Conservation (phyloP, 345 rosid species). For the Diplotaxis tenuifolia region DNA sequence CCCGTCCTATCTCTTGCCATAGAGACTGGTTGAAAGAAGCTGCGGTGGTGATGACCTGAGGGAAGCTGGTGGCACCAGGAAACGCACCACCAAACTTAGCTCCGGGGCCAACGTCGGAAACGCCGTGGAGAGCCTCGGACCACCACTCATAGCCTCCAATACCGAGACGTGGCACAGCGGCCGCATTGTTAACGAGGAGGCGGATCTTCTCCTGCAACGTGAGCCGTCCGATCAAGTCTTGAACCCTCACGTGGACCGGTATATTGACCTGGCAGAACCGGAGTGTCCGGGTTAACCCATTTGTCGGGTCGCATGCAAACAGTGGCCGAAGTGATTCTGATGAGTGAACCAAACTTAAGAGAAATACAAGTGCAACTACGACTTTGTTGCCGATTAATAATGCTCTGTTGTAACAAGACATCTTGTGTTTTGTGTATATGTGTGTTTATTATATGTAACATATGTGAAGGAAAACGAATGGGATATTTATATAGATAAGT, state of each 20-base stretch:
- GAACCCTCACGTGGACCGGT: constrained; percentile 64
- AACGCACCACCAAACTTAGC: constrained; percentile 65
- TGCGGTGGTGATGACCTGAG: constrained; percentile 92
- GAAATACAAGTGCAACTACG: constrained; percentile 26
- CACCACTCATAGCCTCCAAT: constrained; percentile 95
- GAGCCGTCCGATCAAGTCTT: constrained; percentile 70
- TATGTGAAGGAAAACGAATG: constrained; percentile 7
- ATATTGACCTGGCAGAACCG: constrained; percentile 51
- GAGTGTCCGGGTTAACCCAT: constrained; percentile 49
- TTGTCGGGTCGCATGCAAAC: constrained; percentile 66
- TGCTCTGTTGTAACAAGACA: constrained; percentile 16
- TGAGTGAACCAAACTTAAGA: constrained; percentile 14
- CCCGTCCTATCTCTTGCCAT: constrained; percentile 92
- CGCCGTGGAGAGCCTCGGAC: constrained; percentile 97
- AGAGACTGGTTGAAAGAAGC: constrained; percentile 83
- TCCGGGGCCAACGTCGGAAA: constrained; percentile 77
- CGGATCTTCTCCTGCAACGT: constrained; percentile 79
- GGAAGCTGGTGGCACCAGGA: constrained; percentile 88
- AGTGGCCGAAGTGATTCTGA: constrained; percentile 43
- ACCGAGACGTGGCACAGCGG: constrained; percentile 74
- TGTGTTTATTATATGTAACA: constrained; percentile 4
- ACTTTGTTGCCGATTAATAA: constrained; percentile 13
- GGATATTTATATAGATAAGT: constrained; percentile 44
- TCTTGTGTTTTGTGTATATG: constrained; percentile 9
- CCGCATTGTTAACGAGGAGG: constrained; percentile 74